Conservation (phyloP, 2,329 filamentous ascomycete genomes). For the Penicillium polonicum region DNA sequence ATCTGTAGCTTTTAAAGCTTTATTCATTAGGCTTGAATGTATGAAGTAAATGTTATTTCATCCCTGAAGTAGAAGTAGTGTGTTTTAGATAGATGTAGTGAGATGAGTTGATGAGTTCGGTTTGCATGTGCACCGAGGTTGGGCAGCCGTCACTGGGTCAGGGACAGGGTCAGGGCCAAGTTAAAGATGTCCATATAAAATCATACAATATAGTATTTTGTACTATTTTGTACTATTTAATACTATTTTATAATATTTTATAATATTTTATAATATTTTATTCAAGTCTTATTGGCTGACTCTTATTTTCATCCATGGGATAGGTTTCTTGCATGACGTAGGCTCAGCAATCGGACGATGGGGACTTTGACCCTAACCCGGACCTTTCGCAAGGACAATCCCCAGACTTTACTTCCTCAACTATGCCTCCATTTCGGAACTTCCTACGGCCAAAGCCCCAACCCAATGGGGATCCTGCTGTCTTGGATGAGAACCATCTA, state of each 20-base stretch:
- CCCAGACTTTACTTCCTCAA: slow-evolving; percentile 16
- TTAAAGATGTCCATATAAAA: too few species aligned
- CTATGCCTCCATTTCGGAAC: slow-evolving; percentile 69
- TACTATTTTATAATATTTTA: too few species aligned
- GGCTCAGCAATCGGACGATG: not conserved
- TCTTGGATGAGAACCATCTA: slow-evolving; percentile 56
- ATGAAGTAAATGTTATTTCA: not conserved
- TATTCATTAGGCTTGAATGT: not conserved
- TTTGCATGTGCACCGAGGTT: not conserved
- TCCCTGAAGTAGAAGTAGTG: not conserved
- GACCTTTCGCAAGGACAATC: not conserved
- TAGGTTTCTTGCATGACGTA: slow-evolving; percentile 3
- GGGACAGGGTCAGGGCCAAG: slow-evolving; percentile 3
- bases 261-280: not conserved
- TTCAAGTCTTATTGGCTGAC: not conserved
- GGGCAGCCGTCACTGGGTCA: not conserved
- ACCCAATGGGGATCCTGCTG: slow-evolving; percentile 36
- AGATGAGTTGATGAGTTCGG: too few species aligned
- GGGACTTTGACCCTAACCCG: not conserved
- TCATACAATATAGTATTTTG: not conserved
- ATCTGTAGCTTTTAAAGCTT: not conserved
- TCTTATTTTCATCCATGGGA: not conserved
- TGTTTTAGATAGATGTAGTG: not conserved
- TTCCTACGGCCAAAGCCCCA: slow-evolving; percentile 64
- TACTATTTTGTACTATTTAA: too few species aligned